Percentiles rank a stretch among this genome's conserved stretches.
phyloP scores from a whole-genome alignment of 495 filamentous ascomycete species.

The Hyaloscypha bicolor region DNA sequence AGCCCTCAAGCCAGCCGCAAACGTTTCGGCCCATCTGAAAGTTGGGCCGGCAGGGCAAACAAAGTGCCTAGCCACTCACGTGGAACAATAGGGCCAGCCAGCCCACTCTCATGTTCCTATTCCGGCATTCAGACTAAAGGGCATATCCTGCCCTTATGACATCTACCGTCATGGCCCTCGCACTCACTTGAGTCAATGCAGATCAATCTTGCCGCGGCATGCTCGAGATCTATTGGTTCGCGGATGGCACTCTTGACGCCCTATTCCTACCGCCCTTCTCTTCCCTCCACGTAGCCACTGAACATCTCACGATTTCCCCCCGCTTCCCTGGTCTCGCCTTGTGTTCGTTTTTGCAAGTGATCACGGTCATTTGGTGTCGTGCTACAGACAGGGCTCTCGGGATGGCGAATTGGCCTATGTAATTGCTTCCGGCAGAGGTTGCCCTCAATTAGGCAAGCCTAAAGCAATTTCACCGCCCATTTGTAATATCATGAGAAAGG shows the following conservation, averaged over 20 bases:
- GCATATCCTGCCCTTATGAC: not conserved
- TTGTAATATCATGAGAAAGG: slow-evolving; percentile 1
- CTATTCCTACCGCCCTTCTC: not conserved
- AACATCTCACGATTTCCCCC: not conserved
- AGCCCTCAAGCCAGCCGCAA: not conserved
- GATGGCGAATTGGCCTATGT: slow-evolving; percentile 5
- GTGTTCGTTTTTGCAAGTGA: not conserved
- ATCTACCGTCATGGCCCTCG: not conserved
- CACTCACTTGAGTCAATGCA: not conserved
- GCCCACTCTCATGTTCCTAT: not conserved
- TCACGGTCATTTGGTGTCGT: not conserved
- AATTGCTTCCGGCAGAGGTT: slow-evolving; percentile 5
- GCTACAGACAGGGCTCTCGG: not conserved
- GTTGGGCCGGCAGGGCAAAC: not conserved
- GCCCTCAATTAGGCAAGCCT: not conserved
- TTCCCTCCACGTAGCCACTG: not conserved
- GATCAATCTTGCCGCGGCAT: not conserved
- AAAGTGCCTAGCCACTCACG: not conserved
- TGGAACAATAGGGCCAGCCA: not conserved
- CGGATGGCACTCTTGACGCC: not conserved
- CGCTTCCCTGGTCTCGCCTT: not conserved
- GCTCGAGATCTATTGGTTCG: not conserved
- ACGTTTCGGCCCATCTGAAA: not conserved
- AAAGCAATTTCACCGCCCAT: not conserved
- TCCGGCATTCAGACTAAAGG: not conserved